These are phyloP conservation scores for Pleurotus tuber-regium DNA, from an alignment of 768 basidiomycete genomes.

Conservation along the genomic window DNA sequence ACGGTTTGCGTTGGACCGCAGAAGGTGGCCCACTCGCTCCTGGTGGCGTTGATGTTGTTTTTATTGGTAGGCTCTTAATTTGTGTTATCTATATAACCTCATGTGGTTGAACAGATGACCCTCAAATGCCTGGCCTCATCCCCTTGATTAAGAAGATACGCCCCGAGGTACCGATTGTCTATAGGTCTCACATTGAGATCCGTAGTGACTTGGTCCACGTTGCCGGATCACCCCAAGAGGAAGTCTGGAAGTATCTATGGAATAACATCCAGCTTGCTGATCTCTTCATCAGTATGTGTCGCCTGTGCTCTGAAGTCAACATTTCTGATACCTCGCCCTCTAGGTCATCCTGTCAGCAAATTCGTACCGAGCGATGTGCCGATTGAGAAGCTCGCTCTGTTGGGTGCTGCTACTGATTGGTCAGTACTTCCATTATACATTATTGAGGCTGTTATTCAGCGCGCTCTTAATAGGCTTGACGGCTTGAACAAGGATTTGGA, in stretches of 20 bases:
- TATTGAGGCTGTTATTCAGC: neutral
- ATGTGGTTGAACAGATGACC: constrained; percentile 52
- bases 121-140: constrained; percentile 94
- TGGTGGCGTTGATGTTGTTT: constrained; percentile 84
- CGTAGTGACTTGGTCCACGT: constrained; percentile 84
- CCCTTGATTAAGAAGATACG: constrained; percentile 85
- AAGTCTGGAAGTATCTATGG: constrained; percentile 95
- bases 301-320: too few relatives aligned
- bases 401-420: constrained; percentile 88
- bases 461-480: constrained; percentile 85
- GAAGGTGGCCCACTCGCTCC: constrained; percentile 81
- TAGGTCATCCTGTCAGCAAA: constrained; percentile 86
- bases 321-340: too few relatives aligned
- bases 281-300: constrained; percentile 84
- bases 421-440: constrained; percentile 30
- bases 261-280: constrained; percentile 88
- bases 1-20: constrained; percentile 85
- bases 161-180: constrained; percentile 86
- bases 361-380: constrained; percentile 90
- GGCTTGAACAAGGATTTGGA: constrained; percentile 90
- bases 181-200: constrained; percentile 95
- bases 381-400: constrained; percentile 61
- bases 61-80: constrained; percentile 61
- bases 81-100: neutral
- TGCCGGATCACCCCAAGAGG: constrained; percentile 79